Percentiles rank a stretch among this genome's conserved stretches.
phyloP scores from a whole-genome alignment of 257 asterid species.

The Henckelia pumila region DNA sequence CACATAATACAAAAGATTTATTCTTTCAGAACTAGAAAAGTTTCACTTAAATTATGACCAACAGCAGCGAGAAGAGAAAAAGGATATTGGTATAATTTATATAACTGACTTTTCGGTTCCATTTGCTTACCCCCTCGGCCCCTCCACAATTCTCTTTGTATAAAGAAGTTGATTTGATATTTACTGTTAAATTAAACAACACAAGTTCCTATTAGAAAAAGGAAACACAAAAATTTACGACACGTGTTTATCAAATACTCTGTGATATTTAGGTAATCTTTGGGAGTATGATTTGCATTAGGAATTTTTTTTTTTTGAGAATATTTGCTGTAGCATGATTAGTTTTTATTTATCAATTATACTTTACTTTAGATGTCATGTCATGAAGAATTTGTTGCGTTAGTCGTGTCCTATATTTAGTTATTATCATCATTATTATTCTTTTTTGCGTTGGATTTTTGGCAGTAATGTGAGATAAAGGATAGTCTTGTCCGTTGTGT shows the following conservation, averaged over 20 bases:
- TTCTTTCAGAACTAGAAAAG: background rate
- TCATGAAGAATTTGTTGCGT: no score
- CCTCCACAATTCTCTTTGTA: background rate
- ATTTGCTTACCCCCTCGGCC: background rate
- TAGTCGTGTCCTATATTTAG: no score
- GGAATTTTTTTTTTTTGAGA: background rate
- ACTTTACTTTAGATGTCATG: no score
- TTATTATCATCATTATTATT: no score
- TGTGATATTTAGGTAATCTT: background rate
- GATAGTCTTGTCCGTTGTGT: background rate
- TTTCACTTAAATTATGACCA: background rate
- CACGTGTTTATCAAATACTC: no score
- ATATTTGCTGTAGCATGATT: background rate
- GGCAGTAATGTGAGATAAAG: background rate
- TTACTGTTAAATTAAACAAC: background rate
- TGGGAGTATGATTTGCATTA: background rate
- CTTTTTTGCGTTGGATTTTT: constrained; percentile 5
- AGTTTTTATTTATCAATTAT: no score
- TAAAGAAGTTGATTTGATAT: background rate
- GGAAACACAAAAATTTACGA: no score
- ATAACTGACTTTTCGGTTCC: background rate
- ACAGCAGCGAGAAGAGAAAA: background rate
- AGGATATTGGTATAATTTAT: background rate
- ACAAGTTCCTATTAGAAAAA: no score
- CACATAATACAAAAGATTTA: background rate